Evolutionary conservation across 176 grass and related monocot genomes (phyloP), one percentile per base, ranked within the genome.

Genomic region (Aegilops umbellulata): DNA sequence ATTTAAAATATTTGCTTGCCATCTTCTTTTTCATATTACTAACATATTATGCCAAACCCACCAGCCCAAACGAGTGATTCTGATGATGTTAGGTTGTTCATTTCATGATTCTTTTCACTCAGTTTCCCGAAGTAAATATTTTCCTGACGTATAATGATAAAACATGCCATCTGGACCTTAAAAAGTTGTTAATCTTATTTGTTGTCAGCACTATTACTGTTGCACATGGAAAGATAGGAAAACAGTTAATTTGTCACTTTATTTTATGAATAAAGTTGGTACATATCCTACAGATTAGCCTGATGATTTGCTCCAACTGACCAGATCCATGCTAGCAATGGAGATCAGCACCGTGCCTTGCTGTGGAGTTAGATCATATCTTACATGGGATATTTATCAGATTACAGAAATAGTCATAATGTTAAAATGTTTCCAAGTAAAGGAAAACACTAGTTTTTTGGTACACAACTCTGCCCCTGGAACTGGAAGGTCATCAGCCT

Each of bases 241-340:
- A 75, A 3, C 62, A 74, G 60, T 24, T 87, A 53, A 41, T 62
- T 44, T 62, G 70, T 26, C 35, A 44, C 51, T 90, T 79, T 63
- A 69, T 76, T 90, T 49, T 61, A 73, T 84, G 23, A 80, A 92
- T 84, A 84, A 89, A 86, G 79, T 81, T 41, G 51, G 32, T 79
- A 44, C 17, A 0, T 10, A 79, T 57, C 31, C 84, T 72, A 35
- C 68, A 76, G 49, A 76, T 68, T 66, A 82, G 9, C 63, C 42
- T 13, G 53, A 49, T 78, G 69, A 77, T 65, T 58, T 85, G 53
- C 53, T 72, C 81, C 72, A 47, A 41, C 29, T 30, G 25, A 64
- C 8, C 86, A 84, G 63, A 89, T 87, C 81, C 80, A 65, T 39
- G n/a, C 80, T 67, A 86, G 85, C 31, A 95, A 72, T 84, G 76